Base-by-base conservation (phyloP, 2,329 filamentous ascomycete genomes). In the Ophioceras dolichostomum region DNA sequence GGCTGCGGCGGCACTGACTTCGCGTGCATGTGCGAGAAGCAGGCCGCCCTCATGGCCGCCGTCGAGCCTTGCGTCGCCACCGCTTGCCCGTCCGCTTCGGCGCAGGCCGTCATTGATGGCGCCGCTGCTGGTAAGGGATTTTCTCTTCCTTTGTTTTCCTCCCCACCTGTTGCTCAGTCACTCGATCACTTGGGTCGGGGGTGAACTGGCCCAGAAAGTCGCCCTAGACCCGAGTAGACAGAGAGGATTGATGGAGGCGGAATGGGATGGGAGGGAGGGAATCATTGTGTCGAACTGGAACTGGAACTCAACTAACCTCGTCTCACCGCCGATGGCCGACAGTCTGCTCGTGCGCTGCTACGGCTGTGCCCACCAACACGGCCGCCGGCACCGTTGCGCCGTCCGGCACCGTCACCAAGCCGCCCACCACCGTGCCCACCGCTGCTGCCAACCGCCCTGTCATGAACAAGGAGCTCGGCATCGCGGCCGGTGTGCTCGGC, bases 41-140 rank as follows among this genome's bases (percentile, higher is more conserved):
- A 54, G 38, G 50, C 52, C 2, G 46, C 45, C 9, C 39, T 58
- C 13, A 51, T 47, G 34, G 49, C 51, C 2, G 53, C 50, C 17
- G 45, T 56, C n/a, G 53, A 56, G 43, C 45, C 46, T 4, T 57
- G 55, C 34, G 53, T 57, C 10, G 41, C 42, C 13, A 41, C 42
- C 5, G 39, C 45, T 2, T 58, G 55, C 26, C 36, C 45, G 4
- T 32, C 44, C 3, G 36, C 43, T 4, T 45, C 48, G 12, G 53
- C 46, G 21, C 49, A 56, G 37, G 46, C 43, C n/a, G 51, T 56
- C 19, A 51, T 58, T 32, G 51, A 57, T 30, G 52, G 52, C 9
- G 48, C 49, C 10, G 50, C n/a, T 10, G 21, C 32, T n/a, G 22
- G 36, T 38, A 24, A 24, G 20, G 29, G 9, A 2, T 10, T 2